phyloP scores from a whole-genome alignment of 1,284 basidiomycete genomes.

The Pulchroboletus neoregius region DNA sequence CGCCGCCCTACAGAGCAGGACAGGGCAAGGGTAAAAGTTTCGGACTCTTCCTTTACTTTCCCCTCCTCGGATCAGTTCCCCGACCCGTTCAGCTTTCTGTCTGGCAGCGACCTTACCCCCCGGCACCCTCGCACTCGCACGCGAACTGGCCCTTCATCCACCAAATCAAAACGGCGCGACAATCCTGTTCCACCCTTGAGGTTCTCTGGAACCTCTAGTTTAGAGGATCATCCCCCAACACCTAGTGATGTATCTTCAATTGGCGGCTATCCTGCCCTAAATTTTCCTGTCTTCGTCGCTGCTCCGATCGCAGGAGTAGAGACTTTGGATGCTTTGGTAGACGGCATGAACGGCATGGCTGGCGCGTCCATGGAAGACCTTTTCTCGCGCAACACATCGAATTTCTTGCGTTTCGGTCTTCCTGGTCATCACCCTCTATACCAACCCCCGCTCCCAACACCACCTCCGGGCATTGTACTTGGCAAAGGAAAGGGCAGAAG shows the following conservation, averaged over 20 bases:
- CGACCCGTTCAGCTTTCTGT: conserved; percentile 22
- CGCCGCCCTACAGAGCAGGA: conserved; percentile 28
- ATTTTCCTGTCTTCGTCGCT: conserved; percentile 66
- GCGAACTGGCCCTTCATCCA: conserved; percentile 50
- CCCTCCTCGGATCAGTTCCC: conserved; percentile 24
- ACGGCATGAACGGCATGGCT: conserved; percentile 68
- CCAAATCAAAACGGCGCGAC: conserved; percentile 41
- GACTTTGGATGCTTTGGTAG: conserved; percentile 80
- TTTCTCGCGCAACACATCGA: conserved; percentile 40
- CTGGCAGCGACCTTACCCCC: conserved; percentile 22
- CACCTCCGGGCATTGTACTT: conserved; percentile 73
- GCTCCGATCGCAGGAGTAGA: conserved; percentile 75
- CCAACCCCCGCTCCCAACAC: conserved; percentile 73
- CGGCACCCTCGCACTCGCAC: conserved; percentile 47
- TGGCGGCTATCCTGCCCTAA: conserved; percentile 30
- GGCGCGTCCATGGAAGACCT: conserved; percentile 47
- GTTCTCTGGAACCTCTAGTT: conserved; percentile 59
- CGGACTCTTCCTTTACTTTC: conserved; percentile 27
- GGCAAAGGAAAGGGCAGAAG: conserved; percentile 54
- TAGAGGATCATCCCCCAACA: conserved; percentile 62
- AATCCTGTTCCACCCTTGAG: conserved; percentile 45
- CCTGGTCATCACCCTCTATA: conserved; percentile 63
- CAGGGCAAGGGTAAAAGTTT: conserved; percentile 17
- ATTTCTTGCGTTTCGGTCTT: conserved; percentile 50
- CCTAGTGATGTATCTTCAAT: conserved; percentile 52